Percentiles rank a stretch among this genome's conserved stretches.
Conservation (phyloP, 1,284 basidiomycete genomes). For the Heterobasidion parviporum region DNA sequence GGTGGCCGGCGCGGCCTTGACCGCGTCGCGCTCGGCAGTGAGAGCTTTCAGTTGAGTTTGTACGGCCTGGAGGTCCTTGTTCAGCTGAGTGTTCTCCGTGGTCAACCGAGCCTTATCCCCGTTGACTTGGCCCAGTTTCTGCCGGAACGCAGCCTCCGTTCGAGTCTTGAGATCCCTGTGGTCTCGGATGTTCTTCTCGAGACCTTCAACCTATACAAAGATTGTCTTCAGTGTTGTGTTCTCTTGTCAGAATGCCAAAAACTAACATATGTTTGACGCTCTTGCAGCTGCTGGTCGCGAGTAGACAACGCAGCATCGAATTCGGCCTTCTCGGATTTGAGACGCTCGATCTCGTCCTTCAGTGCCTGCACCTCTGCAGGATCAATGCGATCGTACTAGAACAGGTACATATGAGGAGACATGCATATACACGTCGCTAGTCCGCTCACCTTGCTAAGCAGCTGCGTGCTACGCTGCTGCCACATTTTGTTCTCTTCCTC, state of each 20-base stretch:
- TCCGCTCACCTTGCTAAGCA: conserved; percentile 63
- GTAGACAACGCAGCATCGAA: conserved; percentile 4
- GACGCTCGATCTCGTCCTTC: conserved; percentile 59
- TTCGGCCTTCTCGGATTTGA: conserved; percentile 34
- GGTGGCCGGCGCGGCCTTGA: conserved; percentile 16
- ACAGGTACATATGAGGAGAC: background rate
- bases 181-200: conserved; percentile 3
- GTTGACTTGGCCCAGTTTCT: conserved; percentile 23
- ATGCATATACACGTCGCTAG: background rate
- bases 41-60: conserved; percentile 20
- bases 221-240: background rate
- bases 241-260: background rate
- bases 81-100: conserved; percentile 29
- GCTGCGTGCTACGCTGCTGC: conserved; percentile 78
- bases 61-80: conserved; percentile 18
- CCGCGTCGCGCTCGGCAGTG: conserved; percentile 24
- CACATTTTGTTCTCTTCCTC: conserved; percentile 78
- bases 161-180: background rate
- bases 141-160: conserved; percentile 20
- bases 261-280: conserved; percentile 19
- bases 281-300: conserved; percentile 27
- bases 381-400: conserved; percentile 80
- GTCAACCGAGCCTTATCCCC: conserved; percentile 14
- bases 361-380: conserved; percentile 80
- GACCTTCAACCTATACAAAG: conserved; percentile 3